These are phyloP conservation scores for Euryodendron excelsum DNA, from an alignment of 148 eudicot species.

Conservation along the genomic window DNA sequence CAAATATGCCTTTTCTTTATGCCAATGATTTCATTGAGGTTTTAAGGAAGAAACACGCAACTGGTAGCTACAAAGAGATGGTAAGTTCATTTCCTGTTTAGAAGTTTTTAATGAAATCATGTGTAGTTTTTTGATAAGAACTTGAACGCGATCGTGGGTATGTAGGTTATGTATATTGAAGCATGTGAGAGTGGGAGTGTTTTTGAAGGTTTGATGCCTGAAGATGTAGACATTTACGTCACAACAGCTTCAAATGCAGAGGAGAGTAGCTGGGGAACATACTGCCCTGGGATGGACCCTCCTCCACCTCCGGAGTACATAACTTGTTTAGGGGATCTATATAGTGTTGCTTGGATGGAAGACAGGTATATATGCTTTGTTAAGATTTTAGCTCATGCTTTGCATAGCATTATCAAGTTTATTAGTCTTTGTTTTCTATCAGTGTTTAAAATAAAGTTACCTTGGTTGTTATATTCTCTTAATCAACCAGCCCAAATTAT, in stretches of 20 bases:
- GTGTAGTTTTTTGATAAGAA: too few species aligned
- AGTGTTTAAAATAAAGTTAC: neutral
- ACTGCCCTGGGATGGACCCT: conserved; percentile 71
- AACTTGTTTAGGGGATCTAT: conserved; percentile 76
- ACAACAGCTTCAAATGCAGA: conserved; percentile 70
- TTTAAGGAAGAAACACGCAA: conserved; percentile 56
- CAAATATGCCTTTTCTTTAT: conserved; percentile 53
- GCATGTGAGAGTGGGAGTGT: conserved; percentile 84
- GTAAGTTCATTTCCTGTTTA: conserved; percentile 22
- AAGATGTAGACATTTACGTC: conserved; percentile 53
- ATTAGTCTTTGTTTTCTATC: neutral
- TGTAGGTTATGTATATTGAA: conserved; percentile 69
- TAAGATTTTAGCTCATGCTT: neutral
- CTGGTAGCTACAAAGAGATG: conserved; percentile 72
- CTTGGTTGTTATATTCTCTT: neutral
- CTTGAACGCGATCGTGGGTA: neutral
- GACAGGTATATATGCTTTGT: conserved; percentile 51
- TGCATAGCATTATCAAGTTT: neutral
- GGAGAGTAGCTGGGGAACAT: conserved; percentile 80
- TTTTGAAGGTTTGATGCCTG: conserved; percentile 63
- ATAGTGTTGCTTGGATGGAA: conserved; percentile 91
- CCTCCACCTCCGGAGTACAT: conserved; percentile 53
- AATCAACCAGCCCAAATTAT: too few species aligned
- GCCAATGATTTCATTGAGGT: conserved; percentile 59
- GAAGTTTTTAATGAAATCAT: too few species aligned